Conservation (phyloP, 805 yeast genomes). For the Spathaspora arborariae region DNA sequence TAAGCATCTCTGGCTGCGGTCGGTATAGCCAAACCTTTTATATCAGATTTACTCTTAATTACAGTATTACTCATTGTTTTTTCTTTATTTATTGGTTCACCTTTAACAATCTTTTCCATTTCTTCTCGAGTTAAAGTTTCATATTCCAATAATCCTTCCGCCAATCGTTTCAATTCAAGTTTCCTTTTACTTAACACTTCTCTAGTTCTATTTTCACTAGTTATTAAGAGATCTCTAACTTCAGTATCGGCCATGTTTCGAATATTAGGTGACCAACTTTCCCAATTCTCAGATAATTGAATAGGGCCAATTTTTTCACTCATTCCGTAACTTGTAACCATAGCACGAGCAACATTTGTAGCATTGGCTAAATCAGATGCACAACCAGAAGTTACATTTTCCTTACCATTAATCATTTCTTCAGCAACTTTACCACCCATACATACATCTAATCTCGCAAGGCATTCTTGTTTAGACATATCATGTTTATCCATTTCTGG, state of each 20-base stretch:
- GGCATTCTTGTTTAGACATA: constrained; percentile 82
- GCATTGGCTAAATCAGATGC: constrained; percentile 88
- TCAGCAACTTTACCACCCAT: constrained; percentile 99
- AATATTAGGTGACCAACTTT: constrained; percentile 86
- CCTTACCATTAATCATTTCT: constrained; percentile 85
- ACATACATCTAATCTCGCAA: constrained; percentile 91
- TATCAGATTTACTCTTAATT: constrained; percentile 14
- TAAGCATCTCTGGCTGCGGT: neutral
- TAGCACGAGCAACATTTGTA: constrained; percentile 88
- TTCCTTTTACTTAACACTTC: constrained; percentile 55
- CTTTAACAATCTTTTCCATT: constrained; percentile 79
- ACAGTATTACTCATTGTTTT: constrained; percentile 75
- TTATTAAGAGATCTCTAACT: constrained; percentile 69
- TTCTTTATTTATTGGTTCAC: constrained; percentile 67
- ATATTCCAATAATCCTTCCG: constrained; percentile 90
- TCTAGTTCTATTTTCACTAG: constrained; percentile 79
- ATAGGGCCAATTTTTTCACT: constrained; percentile 91
- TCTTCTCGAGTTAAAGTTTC: constrained; percentile 92
- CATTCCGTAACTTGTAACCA: constrained; percentile 98
- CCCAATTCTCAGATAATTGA: constrained; percentile 86
- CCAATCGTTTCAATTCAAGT: constrained; percentile 77
- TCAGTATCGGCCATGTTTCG: constrained; percentile 92
- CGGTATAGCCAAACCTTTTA: neutral
- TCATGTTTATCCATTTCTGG: constrained; percentile 99
- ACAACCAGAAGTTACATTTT: constrained; percentile 93